These are phyloP conservation scores for Penicillium daleae DNA, from an alignment of 495 filamentous ascomycete species.

Conservation along the genomic window DNA sequence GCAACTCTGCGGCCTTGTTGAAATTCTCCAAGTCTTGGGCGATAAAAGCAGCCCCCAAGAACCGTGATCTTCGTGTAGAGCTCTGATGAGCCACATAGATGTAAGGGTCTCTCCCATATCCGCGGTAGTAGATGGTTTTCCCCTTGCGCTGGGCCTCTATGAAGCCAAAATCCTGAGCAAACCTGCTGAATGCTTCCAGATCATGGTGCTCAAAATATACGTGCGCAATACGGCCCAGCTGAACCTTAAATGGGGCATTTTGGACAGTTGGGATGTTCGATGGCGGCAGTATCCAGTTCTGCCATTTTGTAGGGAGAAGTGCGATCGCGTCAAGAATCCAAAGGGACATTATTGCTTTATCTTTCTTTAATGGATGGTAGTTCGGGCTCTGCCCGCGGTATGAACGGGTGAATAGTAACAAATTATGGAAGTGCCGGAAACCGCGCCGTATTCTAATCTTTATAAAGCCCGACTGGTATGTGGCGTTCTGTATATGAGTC, in stretches of 20 bases:
- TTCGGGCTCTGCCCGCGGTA: too few relatives aligned
- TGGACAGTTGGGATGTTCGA: conserved; percentile 11
- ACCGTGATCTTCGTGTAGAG: conserved; percentile 40
- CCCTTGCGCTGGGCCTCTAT: conserved; percentile 38
- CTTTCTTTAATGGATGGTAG: too few relatives aligned
- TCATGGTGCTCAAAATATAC: conserved; percentile 60
- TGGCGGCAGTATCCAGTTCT: conserved; percentile 13
- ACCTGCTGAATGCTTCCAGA: conserved; percentile 50
- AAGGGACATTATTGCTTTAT: background rate
- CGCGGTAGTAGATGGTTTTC: conserved; percentile 59
- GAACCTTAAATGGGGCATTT: conserved; percentile 34
- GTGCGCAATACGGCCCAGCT: conserved; percentile 56
- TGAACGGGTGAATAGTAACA: too few relatives aligned
- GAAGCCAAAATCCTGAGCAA: conserved; percentile 60
- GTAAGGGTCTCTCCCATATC: conserved; percentile 59
- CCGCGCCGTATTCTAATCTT: too few relatives aligned
- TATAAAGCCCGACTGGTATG: too few relatives aligned
- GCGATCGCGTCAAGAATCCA: conserved; percentile 6
- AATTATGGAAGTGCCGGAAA: too few relatives aligned
- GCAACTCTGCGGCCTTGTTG: conserved; percentile 25
- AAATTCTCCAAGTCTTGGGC: conserved; percentile 60
- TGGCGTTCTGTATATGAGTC: too few relatives aligned
- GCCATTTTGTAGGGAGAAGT: conserved; percentile 2
- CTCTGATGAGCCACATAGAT: conserved; percentile 52
- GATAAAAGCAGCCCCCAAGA: conserved; percentile 55